Percentiles rank a stretch among this genome's conserved stretches.
Conservation (phyloP, 768 basidiomycete genomes). For the Polyporus arcularius region DNA sequence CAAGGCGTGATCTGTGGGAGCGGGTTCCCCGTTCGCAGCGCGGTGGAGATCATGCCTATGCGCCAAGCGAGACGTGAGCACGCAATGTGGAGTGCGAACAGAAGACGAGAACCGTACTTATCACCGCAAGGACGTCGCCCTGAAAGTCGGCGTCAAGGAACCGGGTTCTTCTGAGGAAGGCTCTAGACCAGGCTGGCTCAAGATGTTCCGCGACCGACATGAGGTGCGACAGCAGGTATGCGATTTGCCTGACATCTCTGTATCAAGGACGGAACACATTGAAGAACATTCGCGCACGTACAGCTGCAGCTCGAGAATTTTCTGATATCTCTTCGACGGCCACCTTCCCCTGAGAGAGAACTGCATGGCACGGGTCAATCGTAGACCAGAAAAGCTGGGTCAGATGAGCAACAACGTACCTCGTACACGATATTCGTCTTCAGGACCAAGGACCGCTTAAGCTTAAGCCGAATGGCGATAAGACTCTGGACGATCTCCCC, state of each 20-base stretch:
- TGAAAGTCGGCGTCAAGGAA: conserved; percentile 81
- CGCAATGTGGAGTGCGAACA: not conserved
- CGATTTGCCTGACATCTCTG: conserved; percentile 52
- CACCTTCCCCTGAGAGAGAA: conserved; percentile 76
- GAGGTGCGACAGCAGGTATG: conserved; percentile 70
- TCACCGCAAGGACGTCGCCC: conserved; percentile 81
- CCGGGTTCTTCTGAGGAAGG: conserved; percentile 72
- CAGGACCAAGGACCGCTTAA: conserved; percentile 59
- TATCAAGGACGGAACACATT: not conserved
- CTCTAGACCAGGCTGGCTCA: conserved; percentile 75
- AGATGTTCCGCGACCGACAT: conserved; percentile 72
- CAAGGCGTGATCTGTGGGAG: conserved; percentile 88
- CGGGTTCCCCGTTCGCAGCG: conserved; percentile 70
- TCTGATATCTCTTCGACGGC: conserved; percentile 79
- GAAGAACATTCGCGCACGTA: conserved; percentile 33
- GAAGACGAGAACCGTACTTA: conserved; percentile 48
- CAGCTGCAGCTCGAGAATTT: conserved; percentile 68
- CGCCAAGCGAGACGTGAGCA: not conserved
- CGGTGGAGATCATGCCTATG: conserved; percentile 73
- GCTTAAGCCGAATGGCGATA: conserved; percentile 74
- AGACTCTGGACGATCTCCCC: conserved; percentile 61
- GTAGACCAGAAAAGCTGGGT: no score
- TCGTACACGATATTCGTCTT: conserved; percentile 67
- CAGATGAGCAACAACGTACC: conserved; percentile 36
- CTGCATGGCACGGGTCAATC: conserved; percentile 35